Percentiles rank a stretch among this genome's conserved stretches.
Conservation (phyloP, 2,329 filamentous ascomycete species). For the Davidsoniella australis region DNA sequence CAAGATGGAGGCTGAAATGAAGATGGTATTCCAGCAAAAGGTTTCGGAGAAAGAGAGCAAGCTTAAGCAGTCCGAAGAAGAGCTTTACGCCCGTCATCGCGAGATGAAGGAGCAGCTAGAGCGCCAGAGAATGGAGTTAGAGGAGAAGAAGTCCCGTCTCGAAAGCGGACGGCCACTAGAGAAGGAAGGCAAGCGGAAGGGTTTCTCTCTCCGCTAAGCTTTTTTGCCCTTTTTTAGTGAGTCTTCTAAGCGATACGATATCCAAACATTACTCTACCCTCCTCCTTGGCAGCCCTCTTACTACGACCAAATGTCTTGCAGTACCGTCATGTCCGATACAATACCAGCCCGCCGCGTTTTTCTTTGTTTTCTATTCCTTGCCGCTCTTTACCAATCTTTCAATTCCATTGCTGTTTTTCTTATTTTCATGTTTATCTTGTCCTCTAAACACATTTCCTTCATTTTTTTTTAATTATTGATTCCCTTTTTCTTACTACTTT, state of each 20-base stretch:
- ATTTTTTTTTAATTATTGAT: constrained; percentile 13
- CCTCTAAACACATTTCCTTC: constrained; percentile 7
- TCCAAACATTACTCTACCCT: constrained; percentile 7
- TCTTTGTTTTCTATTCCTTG: constrained; percentile 24
- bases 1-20: constrained; percentile 99
- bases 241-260: neutral
- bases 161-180: constrained; percentile 92
- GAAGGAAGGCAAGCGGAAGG: constrained; percentile 97
- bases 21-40: constrained; percentile 99
- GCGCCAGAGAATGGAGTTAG: constrained; percentile 80
- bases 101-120: constrained; percentile 99
- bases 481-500: constrained; percentile 11
- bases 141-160: constrained; percentile 94
- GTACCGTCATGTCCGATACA: constrained; percentile 41
- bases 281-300: constrained; percentile 19
- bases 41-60: constrained; percentile 99
- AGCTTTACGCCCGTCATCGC: constrained; percentile 90
- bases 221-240: neutral
- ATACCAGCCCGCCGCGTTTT: constrained; percentile 38
- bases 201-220: constrained; percentile 87
- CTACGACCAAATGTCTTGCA: constrained; percentile 33
- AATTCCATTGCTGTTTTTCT: constrained; percentile 15
- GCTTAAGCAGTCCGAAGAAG: constrained; percentile 97
- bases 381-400: constrained; percentile 17
- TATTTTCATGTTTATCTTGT: constrained; percentile 12